Conservation (phyloP, 345 rosid genomes). For the Eucalyptus guilfoylei region DNA sequence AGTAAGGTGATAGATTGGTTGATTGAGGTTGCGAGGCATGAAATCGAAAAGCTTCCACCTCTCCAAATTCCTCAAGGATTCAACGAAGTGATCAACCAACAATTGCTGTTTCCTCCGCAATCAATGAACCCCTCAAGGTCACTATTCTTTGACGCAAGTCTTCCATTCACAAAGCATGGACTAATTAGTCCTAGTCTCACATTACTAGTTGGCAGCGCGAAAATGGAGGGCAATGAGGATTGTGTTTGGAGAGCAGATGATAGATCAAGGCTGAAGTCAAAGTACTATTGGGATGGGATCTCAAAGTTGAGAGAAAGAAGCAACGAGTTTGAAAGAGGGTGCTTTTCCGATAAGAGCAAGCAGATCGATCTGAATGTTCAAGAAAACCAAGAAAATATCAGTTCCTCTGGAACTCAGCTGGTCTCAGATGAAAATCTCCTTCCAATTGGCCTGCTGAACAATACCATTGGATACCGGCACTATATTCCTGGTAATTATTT, state of each 20-base stretch:
- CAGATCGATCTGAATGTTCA: background rate
- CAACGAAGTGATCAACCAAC: background rate
- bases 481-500: background rate
- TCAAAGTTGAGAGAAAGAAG: background rate
- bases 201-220: background rate
- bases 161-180: background rate
- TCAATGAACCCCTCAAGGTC: background rate
- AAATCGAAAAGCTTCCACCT: constrained; percentile 7
- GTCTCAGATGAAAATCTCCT: background rate
- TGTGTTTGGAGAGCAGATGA: background rate
- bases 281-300: background rate
- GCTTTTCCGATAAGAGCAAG: background rate
- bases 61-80: constrained; percentile 1
- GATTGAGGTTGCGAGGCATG: background rate
- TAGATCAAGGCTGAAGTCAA: background rate
- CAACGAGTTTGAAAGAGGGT: background rate
- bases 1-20: constrained; percentile 11
- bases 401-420: background rate
- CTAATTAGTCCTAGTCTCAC: background rate
- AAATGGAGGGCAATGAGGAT: background rate
- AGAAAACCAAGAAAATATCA: background rate
- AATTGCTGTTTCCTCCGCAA: background rate
- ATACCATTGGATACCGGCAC: background rate
- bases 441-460: background rate
- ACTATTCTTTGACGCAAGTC: background rate